Conservation (phyloP, 495 filamentous ascomycete genomes). For the Aspergillus sclerotioniger region DNA sequence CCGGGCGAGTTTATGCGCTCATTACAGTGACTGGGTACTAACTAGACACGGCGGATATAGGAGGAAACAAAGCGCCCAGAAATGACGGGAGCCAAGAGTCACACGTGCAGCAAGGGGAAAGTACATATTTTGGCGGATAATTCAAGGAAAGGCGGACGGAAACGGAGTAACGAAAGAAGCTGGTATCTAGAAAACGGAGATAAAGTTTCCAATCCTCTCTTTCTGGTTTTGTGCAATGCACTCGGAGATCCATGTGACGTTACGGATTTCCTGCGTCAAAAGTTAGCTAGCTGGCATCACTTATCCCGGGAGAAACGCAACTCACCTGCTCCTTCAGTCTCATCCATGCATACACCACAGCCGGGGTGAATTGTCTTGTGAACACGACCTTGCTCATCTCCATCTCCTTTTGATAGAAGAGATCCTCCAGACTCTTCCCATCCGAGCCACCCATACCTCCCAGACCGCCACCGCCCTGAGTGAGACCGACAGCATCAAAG, state of each 20-base stretch:
- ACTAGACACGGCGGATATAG: constrained; percentile 4
- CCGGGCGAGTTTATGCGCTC: constrained; percentile 31
- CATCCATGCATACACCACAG: constrained; percentile 96
- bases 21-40: constrained; percentile 22
- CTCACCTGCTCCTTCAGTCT: constrained; percentile 95
- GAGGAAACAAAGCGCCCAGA: constrained; percentile 15
- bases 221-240: constrained; percentile 99
- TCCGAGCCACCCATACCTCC: constrained; percentile 85
- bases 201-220: constrained; percentile 97
- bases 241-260: constrained; percentile 99
- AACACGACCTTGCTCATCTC: constrained; percentile 93
- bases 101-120: constrained; percentile 18
- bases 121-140: constrained; percentile 17
- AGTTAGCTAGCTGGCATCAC: constrained; percentile 20
- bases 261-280: constrained; percentile 83
- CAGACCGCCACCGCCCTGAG: constrained; percentile 66
- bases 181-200: constrained; percentile 77
- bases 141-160: neutral
- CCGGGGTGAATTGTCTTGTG: constrained; percentile 92
- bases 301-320: neutral
- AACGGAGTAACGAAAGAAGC: constrained; percentile 13
- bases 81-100: constrained; percentile 22
- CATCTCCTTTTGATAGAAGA: constrained; percentile 99
- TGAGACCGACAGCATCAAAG: constrained; percentile 89
- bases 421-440: constrained; percentile 88